Percentiles rank a stretch among this genome's conserved stretches.
Conservation (phyloP, 768 basidiomycete genomes). For the Suillus ampliporus region DNA sequence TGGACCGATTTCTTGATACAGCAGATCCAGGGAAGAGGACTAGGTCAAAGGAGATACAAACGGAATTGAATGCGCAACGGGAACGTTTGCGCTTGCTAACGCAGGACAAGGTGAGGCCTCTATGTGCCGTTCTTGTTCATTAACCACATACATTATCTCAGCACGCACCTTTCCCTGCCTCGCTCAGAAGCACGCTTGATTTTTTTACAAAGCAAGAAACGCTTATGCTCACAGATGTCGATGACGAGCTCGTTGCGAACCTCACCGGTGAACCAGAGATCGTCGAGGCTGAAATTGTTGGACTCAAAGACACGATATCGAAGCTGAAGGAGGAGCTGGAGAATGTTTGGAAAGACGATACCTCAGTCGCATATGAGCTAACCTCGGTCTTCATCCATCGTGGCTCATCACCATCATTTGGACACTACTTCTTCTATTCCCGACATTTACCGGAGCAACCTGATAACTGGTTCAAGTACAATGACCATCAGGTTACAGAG, state of each 20-base stretch:
- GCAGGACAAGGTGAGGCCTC: conserved; percentile 66
- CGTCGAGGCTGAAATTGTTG: conserved; percentile 62
- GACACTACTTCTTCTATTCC: conserved; percentile 97
- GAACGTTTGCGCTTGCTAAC: conserved; percentile 72
- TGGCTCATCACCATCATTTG: conserved; percentile 84
- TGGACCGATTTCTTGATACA: conserved; percentile 91
- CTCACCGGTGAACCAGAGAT: conserved; percentile 59
- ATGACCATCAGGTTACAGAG: conserved; percentile 84
- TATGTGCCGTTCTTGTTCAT: background rate
- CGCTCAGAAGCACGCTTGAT: conserved; percentile 58
- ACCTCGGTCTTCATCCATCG: conserved; percentile 96
- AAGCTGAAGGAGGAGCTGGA: conserved; percentile 74
- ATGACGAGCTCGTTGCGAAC: conserved; percentile 57
- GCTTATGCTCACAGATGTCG: conserved; percentile 54
- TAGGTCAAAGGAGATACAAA: conserved; percentile 71
- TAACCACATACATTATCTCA: conserved; percentile 30
- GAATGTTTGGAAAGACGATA: conserved; percentile 72
- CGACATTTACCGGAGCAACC: conserved; percentile 80
- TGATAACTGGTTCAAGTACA: conserved; percentile 95
- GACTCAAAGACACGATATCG: conserved; percentile 53
- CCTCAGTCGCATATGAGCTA: conserved; percentile 79
- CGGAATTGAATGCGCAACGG: conserved; percentile 64
- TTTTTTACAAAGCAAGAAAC: conserved; percentile 61
- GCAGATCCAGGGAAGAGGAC: conserved; percentile 74
- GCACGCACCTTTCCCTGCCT: conserved; percentile 65